Base-by-base conservation (phyloP, 257 asterid species). In the Nyctanthes arbortristis region DNA sequence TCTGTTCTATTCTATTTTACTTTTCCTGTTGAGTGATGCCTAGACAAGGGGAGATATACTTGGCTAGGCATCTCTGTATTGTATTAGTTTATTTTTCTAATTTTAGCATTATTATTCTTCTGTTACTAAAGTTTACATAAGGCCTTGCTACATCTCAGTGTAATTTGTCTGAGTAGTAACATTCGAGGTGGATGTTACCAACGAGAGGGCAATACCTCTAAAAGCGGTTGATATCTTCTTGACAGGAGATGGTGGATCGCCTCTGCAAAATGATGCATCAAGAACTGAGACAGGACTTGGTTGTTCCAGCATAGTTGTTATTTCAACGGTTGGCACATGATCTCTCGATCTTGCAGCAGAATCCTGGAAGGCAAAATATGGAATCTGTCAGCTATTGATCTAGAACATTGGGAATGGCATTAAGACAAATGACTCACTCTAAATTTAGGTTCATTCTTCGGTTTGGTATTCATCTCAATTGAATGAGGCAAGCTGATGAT, bases 221-320 rank as follows among this genome's bases (percentile, higher is more conserved):
- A 94, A 94, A 73, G 73, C 77, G 61, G 81, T 84, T 45, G 93
- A 76, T 77, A 69, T 84, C 79, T 82, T 91, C 88, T 85, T 89
- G 70, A 94, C 86, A 32, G 96, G 99, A 70, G 99, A 91, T 55
- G 93, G 95, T 78, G 92, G 79, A 68, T 88, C 99, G 79, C 91
- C 97, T 55, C 79, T 54, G 61, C 81, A 88, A 77, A 91, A 87
- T 76, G 89, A 30, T 63, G 85, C 77, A 59, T 91, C 96, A 61
- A 94, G 96, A 70, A 94, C 97, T 40, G 99, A 91, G 72, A 89
- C 86, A 8, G 99, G 99, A 73, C 99, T 91, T 43, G 99, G 99
- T 68, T 88, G 97, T 80, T 94, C 99, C 47, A 70, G 65, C 74
- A 81, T 79, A 78, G 77, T 40, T 71, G 77, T 78, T 30, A 74